Evolutionary conservation across 108 stramenopile genomes (phyloP), one percentile per base, ranked within the genome.

Genomic region (Chaetoceros muelleri): DNA sequence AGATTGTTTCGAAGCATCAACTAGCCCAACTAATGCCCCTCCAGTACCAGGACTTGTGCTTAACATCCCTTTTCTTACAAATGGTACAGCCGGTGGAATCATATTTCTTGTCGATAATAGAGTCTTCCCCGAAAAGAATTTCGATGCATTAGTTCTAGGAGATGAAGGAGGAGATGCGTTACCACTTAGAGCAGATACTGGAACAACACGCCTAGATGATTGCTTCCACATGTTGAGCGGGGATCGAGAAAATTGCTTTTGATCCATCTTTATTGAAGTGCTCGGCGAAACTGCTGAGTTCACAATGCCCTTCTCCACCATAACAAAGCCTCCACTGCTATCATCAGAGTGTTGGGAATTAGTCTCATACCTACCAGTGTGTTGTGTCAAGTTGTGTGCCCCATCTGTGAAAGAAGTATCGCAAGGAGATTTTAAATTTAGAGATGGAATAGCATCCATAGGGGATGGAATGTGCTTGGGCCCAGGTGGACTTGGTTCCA

Each of bases 41-140:
- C 86, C 90, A 28, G 91, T 93, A 1, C 84, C 84, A n/a, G 91
- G 91, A 53, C 87, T 89, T 10, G 91, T 93, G 53, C 83, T 78
- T 28, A 93, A 75, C 72, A 93, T 88, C 7, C 90, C 90, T 56
- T 71, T 82, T 8, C 34, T 40, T 13, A 40, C 34, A 40, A 40
- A 40, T 10, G 34, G 34, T 10, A 40, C 13, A 13, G 34, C 5
- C 5, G 34, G 34, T 10, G 34, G 34, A 13, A 40, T 40, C 34
- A 40, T 40, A 10, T 5, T 10, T 40, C 34, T 40, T 40, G 34
- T 13, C 5, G 34, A 40, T 40, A 40, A 13, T 40, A 40, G 5
- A 10, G 34, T 40, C 34, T 40, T 40, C 13, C 34, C 34, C 52
- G 58, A 24, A 52, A 65, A 27, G 40, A 49, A 22, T 61, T 59